Evolutionary conservation across 495 filamentous ascomycete species (phyloP).

Genomic region (Cenococcum geophilum): DNA sequence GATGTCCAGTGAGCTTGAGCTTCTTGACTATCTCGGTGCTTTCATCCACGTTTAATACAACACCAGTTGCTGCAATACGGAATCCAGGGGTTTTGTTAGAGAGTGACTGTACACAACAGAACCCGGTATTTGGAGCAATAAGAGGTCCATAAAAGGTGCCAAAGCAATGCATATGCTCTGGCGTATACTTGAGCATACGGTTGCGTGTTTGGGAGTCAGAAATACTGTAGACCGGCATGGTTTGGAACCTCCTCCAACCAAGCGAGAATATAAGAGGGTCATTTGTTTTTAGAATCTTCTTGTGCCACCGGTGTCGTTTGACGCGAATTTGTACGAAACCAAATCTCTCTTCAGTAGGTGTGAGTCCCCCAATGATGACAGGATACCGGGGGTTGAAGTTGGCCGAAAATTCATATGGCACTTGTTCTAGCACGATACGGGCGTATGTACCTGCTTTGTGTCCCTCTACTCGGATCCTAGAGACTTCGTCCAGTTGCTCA

Average conservation of each 20-base stretch:
- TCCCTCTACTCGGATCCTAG: slow-evolving; percentile 77
- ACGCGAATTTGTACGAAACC: slow-evolving; percentile 93
- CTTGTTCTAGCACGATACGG: slow-evolving; percentile 76
- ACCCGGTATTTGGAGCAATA: slow-evolving; percentile 90
- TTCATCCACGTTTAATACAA: slow-evolving; percentile 87
- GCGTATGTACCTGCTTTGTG: slow-evolving; percentile 91
- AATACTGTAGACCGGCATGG: slow-evolving; percentile 86
- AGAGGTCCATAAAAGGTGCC: slow-evolving; percentile 92
- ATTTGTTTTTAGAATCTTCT: slow-evolving; percentile 96
- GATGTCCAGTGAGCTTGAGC: slow-evolving; percentile 84
- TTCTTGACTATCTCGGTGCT: slow-evolving; percentile 97
- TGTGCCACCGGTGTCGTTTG: slow-evolving; percentile 96
- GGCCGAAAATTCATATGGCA: slow-evolving; percentile 86
- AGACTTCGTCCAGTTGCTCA: slow-evolving; percentile 70
- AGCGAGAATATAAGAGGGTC: slow-evolving; percentile 96
- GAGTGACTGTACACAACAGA: slow-evolving; percentile 88
- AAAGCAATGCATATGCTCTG: slow-evolving; percentile 97
- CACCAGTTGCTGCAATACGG: slow-evolving; percentile 88
- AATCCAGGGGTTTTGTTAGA: slow-evolving; percentile 85
- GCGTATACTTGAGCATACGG: slow-evolving; percentile 95
- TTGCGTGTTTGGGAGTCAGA: slow-evolving; percentile 89
- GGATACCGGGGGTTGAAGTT: slow-evolving; percentile 81
- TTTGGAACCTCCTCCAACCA: slow-evolving; percentile 95
- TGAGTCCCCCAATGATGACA: slow-evolving; percentile 81
- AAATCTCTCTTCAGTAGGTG: slow-evolving; percentile 88